These are phyloP conservation scores for Suillus subluteus DNA, from an alignment of 768 basidiomycete species.

Conservation along the genomic window DNA sequence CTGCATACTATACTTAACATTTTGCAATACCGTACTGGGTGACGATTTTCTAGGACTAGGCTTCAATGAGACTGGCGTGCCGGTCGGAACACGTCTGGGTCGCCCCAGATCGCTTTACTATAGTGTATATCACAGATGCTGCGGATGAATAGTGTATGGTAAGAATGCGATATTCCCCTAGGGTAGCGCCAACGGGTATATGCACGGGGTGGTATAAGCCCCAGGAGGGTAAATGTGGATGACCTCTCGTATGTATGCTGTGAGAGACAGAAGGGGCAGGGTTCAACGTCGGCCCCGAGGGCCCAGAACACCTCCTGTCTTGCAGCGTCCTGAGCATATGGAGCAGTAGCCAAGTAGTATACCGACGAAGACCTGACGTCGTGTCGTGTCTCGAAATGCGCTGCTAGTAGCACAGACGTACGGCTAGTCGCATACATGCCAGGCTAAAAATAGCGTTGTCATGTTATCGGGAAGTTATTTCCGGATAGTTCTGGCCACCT, in stretches of 20 bases:
- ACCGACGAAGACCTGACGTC: slow-evolving; percentile 39
- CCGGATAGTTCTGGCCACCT: slow-evolving; percentile 15
- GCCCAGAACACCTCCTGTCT: slow-evolving; percentile 39
- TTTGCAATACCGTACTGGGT: slow-evolving; percentile 9
- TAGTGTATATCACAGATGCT: not conserved
- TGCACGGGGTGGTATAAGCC: slow-evolving; percentile 1
- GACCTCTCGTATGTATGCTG: slow-evolving; percentile 43
- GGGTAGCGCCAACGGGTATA: not conserved
- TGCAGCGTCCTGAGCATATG: slow-evolving; percentile 37
- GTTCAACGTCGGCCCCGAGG: slow-evolving; percentile 33
- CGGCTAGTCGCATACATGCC: slow-evolving; percentile 31
- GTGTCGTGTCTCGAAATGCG: slow-evolving; percentile 32
- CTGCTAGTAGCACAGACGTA: slow-evolving; percentile 1
- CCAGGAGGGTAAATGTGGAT: slow-evolving; percentile 35
- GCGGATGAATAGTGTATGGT: not conserved
- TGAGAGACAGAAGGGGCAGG: slow-evolving; percentile 22
- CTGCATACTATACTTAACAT: not conserved
- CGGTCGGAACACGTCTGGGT: too few relatives aligned
- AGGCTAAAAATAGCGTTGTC: too few relatives aligned
- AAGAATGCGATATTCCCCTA: not conserved
- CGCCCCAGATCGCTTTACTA: too few relatives aligned
- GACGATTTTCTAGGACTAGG: not conserved
- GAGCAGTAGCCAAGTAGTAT: slow-evolving; percentile 41
- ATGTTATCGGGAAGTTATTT: too few relatives aligned
- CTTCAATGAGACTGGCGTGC: not conserved